Base-by-base conservation (phyloP, 257 asterid species). In the Gynochthodes officinalis region DNA sequence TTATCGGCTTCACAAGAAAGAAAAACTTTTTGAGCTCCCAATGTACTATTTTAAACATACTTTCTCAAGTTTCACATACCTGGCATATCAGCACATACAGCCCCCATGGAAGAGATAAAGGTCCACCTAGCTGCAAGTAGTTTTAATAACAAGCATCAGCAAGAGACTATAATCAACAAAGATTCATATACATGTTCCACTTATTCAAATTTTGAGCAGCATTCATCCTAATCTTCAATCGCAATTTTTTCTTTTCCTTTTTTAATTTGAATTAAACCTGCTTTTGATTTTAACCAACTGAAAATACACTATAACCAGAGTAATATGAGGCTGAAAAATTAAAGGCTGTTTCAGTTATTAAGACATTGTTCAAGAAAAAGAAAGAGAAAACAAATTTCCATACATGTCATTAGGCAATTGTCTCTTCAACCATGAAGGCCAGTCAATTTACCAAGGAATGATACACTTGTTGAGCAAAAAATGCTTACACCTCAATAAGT, bases 81-180 rank as follows among this genome's bases (percentile, higher is more conserved):
- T 94, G 99, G 79, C 99, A 94, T 78, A 94, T 75, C 78, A 94
- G 90, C 81, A 94, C 96, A n/a, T 91, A 94, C 58, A 94, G 81
- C 77, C 97, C 99, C 99, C 99, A 94, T 10, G 97, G 99, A 76
- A 94, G 97, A 35, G 99, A 89, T 50, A 94, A 80, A 44, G 99
- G 99, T 52, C 99, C 99, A 65, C 97, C 97, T 5, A 94, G 89
- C 97, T 91, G 96, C 72, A 25, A 73, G 59, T 9, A n/a, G 43
- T 39, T 32, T 46, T 5, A 64, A 32, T 54, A 42, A 28, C 72
- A 53, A 55, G 44, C 23, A 62, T 48, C 23, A 48, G 72, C 23
- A 54, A 32, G 16, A 70, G 65, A 74, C 62, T 28, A 1, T 28
- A 73, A 23, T 15, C 40, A 1, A 5, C 1, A 35, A 48, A 46